Evolutionary conservation across 192 early-diverging fungal species (phyloP).

Genomic region (Coemansia sp.): DNA sequence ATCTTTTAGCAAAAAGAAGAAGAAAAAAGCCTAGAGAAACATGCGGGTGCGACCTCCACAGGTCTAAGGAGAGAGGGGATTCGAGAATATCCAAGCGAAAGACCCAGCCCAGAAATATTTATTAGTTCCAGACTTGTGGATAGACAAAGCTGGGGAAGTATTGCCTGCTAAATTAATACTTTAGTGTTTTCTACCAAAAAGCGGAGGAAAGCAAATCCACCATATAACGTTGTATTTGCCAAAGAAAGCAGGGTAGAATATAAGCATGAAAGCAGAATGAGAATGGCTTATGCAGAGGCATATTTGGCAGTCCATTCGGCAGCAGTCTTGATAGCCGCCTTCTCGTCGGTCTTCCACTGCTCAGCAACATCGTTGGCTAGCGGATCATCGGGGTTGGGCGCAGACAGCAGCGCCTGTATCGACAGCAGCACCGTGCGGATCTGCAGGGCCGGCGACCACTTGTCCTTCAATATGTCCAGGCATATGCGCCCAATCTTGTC

Average conservation of each 20-base stretch:
- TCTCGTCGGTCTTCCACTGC: conserved; percentile 98
- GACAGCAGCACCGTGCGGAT: conserved; percentile 97
- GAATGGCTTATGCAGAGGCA: conserved; percentile 7
- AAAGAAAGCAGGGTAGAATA: neutral
- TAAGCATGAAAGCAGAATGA: neutral
- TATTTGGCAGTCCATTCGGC: conserved; percentile 38
- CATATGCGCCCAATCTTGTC: conserved; percentile 98
- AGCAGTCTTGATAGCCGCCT: conserved; percentile 81
- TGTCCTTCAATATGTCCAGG: conserved; percentile 98
- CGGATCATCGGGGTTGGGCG: conserved; percentile 98
- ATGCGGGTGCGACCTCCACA: neutral
- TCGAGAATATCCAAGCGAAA: too few relatives aligned
- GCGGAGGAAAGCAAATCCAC: too few relatives aligned
- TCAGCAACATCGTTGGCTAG: conserved; percentile 98
- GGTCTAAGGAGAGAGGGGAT: too few relatives aligned
- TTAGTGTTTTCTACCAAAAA: too few relatives aligned
- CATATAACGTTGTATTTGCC: too few relatives aligned
- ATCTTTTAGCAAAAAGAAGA: neutral
- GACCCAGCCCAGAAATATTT: too few relatives aligned
- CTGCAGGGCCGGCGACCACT: conserved; percentile 98
- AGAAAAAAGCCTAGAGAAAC: neutral
- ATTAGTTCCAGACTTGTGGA: too few relatives aligned
- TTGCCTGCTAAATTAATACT: too few relatives aligned
- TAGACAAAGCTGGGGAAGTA: too few relatives aligned
- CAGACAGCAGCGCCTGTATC: conserved; percentile 93